Evolutionary conservation across 345 rosid genomes (phyloP).

Genomic region (Bruguiera parviflora): DNA sequence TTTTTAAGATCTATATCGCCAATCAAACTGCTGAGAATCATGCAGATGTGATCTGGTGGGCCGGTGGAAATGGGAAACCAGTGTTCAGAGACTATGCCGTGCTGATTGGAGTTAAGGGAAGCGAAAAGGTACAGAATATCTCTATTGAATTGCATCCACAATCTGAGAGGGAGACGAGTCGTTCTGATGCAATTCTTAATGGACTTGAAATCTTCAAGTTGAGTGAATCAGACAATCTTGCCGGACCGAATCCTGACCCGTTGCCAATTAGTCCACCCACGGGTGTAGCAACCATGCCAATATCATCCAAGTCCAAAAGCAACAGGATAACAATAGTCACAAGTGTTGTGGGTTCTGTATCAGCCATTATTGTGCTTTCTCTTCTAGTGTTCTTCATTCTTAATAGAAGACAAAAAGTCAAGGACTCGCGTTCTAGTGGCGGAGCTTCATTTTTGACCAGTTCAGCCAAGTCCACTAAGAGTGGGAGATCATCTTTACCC

Average conservation of each 20-base stretch:
- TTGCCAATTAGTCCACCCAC: neutral
- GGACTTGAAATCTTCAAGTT: constrained; percentile 21
- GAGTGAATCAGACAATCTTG: neutral
- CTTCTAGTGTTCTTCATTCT: too few species aligned
- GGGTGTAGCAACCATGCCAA: neutral
- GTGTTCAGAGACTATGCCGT: constrained; percentile 5
- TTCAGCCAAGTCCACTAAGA: too few species aligned
- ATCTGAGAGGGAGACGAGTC: neutral
- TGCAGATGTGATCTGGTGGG: constrained; percentile 9
- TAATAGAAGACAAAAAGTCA: too few species aligned
- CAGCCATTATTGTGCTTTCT: neutral
- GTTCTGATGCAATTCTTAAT: constrained; percentile 11
- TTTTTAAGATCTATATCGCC: constrained; percentile 14
- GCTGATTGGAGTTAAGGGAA: neutral
- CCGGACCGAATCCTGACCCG: constrained; percentile 7
- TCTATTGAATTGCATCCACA: neutral
- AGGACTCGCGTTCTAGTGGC: neutral
- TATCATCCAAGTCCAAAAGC: neutral
- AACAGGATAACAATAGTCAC: neutral
- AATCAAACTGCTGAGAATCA: neutral
- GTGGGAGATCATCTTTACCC: too few species aligned
- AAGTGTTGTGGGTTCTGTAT: neutral
- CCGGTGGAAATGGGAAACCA: neutral
- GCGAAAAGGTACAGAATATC: neutral
- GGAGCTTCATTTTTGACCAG: constrained; percentile 14